Evolutionary conservation across 2,329 filamentous ascomycete genomes (phyloP).

Genomic region (Aspergillus clavatus): DNA sequence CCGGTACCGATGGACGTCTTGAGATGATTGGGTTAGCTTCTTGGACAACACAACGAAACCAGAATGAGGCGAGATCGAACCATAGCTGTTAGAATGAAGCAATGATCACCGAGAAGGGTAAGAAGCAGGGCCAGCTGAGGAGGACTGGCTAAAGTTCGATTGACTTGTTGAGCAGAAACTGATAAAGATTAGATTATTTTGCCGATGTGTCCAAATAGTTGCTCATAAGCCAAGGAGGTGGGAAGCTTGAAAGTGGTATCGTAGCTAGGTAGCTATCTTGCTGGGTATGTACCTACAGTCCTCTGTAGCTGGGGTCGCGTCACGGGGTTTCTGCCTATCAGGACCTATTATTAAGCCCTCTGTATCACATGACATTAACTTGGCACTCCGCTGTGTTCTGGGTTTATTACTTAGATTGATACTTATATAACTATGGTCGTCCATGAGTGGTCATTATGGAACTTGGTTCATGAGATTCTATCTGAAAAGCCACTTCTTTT

Average conservation of each 20-base stretch:
- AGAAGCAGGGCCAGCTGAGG: conserved; percentile 3
- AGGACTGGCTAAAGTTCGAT: conserved; percentile 1
- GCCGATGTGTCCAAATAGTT: too few species aligned
- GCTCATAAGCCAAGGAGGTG: neutral
- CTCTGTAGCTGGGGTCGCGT: conserved; percentile 9
- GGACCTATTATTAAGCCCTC: neutral
- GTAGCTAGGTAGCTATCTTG: neutral
- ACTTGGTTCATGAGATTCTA: too few species aligned
- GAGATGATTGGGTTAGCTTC: conserved; percentile 14
- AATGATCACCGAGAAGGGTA: conserved; percentile 4
- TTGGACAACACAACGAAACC: conserved; percentile 5
- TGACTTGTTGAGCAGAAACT: too few species aligned
- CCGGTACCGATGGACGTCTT: conserved; percentile 99
- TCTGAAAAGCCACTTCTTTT: neutral
- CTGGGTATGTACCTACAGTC: neutral
- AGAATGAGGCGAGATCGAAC: conserved; percentile 9
- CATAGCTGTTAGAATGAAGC: conserved; percentile 13
- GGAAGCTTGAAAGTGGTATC: neutral
- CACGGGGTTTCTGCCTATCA: conserved; percentile 28
- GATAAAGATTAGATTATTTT: too few species aligned
- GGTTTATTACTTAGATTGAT: too few species aligned
- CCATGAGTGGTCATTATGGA: too few species aligned
- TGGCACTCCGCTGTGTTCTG: too few species aligned
- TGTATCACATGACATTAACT: conserved; percentile 17
- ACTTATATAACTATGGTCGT: too few species aligned